A percentile compares a stretch with the other conserved stretches of the same genome.
Evolutionary conservation across 768 basidiomycete species (phyloP).

Genomic region (Termitomyces sp.): DNA sequence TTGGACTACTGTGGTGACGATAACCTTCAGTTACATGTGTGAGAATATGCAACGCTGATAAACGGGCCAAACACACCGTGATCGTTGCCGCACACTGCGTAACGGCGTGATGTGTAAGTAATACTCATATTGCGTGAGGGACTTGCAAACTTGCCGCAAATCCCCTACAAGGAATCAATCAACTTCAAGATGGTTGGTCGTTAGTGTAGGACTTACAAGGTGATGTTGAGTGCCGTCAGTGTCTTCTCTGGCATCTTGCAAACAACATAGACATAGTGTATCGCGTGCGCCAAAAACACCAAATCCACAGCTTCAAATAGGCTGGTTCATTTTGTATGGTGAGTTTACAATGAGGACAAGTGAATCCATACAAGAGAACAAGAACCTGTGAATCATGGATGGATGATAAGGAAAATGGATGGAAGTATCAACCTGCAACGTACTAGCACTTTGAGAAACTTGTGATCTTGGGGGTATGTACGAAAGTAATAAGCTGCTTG

Average conservation of each 20-base stretch:
- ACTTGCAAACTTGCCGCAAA: no score
- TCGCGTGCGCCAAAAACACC: not conserved
- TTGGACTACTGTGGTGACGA: no score
- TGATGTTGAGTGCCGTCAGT: not conserved
- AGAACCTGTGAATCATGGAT: not conserved
- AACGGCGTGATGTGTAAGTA: no score
- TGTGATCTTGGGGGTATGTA: not conserved
- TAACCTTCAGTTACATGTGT: no score
- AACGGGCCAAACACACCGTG: no score
- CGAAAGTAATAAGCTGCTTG: slow-evolving; percentile 5
- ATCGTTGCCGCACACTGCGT: no score
- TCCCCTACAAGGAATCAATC: no score
- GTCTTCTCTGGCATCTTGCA: slow-evolving; percentile 3
- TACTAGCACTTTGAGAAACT: not conserved
- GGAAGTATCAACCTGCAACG: not conserved
- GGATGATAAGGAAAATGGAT: not conserved
- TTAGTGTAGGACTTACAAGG: not conserved
- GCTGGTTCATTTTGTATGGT: not conserved
- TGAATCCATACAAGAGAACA: not conserved
- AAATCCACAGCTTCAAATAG: slow-evolving; percentile 1
- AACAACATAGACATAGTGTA: not conserved
- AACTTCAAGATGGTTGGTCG: no score
- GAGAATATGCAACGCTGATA: no score
- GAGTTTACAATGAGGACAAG: not conserved
- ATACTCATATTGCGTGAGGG: no score